Evolutionary conservation across 306 rosid genomes (phyloP), one percentile per base, ranked within the genome.

Genomic region (Purshia tridentata): DNA sequence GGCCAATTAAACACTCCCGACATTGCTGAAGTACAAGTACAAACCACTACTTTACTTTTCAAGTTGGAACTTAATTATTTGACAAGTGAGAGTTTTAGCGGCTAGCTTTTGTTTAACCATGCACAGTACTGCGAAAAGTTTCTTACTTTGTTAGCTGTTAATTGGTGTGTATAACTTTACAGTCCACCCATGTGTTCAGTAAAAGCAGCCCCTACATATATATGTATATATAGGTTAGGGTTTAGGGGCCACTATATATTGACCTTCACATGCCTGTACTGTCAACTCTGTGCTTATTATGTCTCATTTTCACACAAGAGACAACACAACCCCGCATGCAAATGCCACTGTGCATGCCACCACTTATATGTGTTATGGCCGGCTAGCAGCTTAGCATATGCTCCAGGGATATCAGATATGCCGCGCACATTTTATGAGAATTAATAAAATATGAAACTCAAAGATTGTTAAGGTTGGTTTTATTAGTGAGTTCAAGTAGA

Each of bases 131-230:
- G 37, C n/a, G 15, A 18, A 69, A 46, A 37, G 37, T 37, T 37
- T 51, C 48, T 51, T 18, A 52, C 14, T 68, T 8, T 40, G 29
- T 64, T 70, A 59, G 62, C 66, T 56, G 29, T 77, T 51, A 9
- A 29, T 29, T 29, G 2, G 35, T 29, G 2, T 29, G n/a, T 20
- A 55, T 64, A 56, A 42, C 78, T 74, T 60, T 67, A 60, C 61
- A 9, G 65, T 54, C 49, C 20, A 40, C 79, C 82, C 81, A 67
- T 67, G 88, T 72, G 53, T 37, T 45, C 4, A 12, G 8, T n/a
- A 73, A 49, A 29, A 39, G 59, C 18, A 70, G 47, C 54, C n/a
- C 67, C 72, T 39, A 29, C 9, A 57, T 13, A 44, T 3, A 57
- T 20, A 18, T 18, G 2, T 29, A 29, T 29, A 29, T 29, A 29